Evolutionary conservation across 2,329 filamentous ascomycete species (phyloP).

Genomic region (Tolypocladium amazonense): DNA sequence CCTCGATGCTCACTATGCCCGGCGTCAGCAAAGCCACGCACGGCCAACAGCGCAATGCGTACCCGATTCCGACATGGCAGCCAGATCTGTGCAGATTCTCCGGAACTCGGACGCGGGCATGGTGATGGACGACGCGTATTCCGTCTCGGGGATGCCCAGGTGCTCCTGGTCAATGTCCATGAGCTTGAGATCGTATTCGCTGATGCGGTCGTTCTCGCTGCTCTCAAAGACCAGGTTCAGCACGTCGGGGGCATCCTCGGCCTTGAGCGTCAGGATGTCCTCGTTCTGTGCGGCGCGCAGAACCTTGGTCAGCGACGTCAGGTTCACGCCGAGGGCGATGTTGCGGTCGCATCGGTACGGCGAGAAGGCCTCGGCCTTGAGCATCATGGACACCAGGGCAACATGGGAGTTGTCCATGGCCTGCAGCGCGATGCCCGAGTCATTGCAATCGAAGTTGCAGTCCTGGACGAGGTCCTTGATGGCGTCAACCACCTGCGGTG

Average conservation of each 20-base stretch:
- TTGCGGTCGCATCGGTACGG: constrained; percentile 98
- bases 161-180: constrained; percentile 99
- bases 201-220: constrained; percentile 75
- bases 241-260: constrained; percentile 90
- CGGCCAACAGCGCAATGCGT: constrained; percentile 20
- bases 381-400: constrained; percentile 96
- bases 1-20: constrained; percentile 76
- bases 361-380: constrained; percentile 88
- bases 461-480: constrained; percentile 99
- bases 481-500: constrained; percentile 76
- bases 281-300: constrained; percentile 89
- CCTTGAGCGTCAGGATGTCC: constrained; percentile 92
- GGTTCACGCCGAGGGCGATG: constrained; percentile 94
- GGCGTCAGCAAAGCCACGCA: not conserved
- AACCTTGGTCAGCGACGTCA: constrained; percentile 93
- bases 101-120: constrained; percentile 89
- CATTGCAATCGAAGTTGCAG: constrained; percentile 99
- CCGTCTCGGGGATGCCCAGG: constrained; percentile 96
- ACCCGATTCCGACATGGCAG: constrained; percentile 93
- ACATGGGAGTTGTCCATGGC: constrained; percentile 99
- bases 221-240: constrained; percentile 96
- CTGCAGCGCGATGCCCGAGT: constrained; percentile 94
- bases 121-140: constrained; percentile 82
- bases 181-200: constrained; percentile 98
- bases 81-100: constrained; percentile 87